Evolutionary conservation across 441 rosid species (phyloP).

Genomic region (Francoa sonchifolia): DNA sequence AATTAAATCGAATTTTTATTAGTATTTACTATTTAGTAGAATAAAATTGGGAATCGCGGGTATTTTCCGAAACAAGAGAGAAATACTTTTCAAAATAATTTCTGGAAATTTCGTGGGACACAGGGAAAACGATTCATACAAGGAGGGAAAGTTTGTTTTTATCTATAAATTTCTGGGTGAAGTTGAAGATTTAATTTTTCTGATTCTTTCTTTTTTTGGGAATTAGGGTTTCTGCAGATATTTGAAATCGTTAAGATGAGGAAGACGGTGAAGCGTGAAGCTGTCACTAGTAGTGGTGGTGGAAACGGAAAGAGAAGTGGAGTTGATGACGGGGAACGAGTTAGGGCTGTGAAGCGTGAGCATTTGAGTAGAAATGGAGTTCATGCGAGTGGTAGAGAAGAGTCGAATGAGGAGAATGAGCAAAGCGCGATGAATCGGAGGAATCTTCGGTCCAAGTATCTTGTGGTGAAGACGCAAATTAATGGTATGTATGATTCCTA

Average conservation of each 20-base stretch:
- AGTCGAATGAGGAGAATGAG: slow-evolving; percentile 3
- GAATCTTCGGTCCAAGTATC: slow-evolving; percentile 15
- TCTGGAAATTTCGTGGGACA: too few species aligned
- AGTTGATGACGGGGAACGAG: background rate
- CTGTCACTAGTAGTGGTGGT: background rate
- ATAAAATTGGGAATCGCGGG: too few species aligned
- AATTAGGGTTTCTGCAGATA: slow-evolving; percentile 1
- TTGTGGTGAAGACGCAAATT: slow-evolving; percentile 11
- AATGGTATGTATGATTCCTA: slow-evolving; percentile 7
- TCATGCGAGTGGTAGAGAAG: slow-evolving; percentile 1
- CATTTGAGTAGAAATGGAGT: background rate
- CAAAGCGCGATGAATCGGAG: slow-evolving; percentile 8
- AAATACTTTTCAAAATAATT: too few species aligned
- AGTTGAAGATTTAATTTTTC: background rate
- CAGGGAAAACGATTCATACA: too few species aligned
- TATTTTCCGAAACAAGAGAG: too few species aligned
- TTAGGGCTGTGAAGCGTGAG: slow-evolving; percentile 10
- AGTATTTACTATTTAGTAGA: too few species aligned
- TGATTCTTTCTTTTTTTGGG: background rate
- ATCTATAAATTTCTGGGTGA: background rate
- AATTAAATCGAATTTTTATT: too few species aligned
- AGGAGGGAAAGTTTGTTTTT: too few species aligned
- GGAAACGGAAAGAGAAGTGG: background rate
- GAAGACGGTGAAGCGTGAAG: slow-evolving; percentile 3
- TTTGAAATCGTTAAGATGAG: background rate